These are phyloP conservation scores for Miamiensis avidus DNA, from an alignment of 169 alveolate genomes.

Conservation along the genomic window DNA sequence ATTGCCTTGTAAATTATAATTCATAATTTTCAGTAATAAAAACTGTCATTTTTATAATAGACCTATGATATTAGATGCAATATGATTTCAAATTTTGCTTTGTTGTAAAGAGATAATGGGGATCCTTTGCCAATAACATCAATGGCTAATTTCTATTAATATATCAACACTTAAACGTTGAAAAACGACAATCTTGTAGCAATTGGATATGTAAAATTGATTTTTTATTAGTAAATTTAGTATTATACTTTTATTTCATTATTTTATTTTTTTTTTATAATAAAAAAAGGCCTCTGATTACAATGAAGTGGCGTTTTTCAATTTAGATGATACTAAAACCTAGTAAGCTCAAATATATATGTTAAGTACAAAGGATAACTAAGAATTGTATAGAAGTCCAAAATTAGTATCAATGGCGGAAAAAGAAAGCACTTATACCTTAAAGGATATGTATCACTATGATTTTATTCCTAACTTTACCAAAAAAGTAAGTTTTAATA, in stretches of 20 bases:
- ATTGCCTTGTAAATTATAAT: not conserved
- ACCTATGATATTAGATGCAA: slow-evolving; percentile 25
- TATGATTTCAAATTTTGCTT: not conserved
- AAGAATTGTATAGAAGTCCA: not conserved
- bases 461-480: slow-evolving; percentile 22
- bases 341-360: slow-evolving; percentile 3
- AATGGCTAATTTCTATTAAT: not conserved
- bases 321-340: slow-evolving; percentile 4
- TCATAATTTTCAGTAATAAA: no score
- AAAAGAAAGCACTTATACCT: slow-evolving; percentile 1
- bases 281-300: slow-evolving; percentile 18
- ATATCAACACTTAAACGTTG: not conserved
- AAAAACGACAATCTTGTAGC: not conserved
- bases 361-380: slow-evolving; percentile 19
- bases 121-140: slow-evolving; percentile 10
- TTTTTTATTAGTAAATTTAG: no score
- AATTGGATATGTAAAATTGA: no score
- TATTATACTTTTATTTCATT: no score
- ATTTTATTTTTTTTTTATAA: no score
- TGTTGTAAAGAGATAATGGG: not conserved
- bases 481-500: not conserved
- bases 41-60: not conserved
- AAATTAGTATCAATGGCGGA: not conserved
- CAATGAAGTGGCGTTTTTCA: slow-evolving; percentile 17
- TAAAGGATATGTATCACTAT: slow-evolving; percentile 20